Conservation (phyloP, 257 asterid genomes). For the Primulina eburnea region DNA sequence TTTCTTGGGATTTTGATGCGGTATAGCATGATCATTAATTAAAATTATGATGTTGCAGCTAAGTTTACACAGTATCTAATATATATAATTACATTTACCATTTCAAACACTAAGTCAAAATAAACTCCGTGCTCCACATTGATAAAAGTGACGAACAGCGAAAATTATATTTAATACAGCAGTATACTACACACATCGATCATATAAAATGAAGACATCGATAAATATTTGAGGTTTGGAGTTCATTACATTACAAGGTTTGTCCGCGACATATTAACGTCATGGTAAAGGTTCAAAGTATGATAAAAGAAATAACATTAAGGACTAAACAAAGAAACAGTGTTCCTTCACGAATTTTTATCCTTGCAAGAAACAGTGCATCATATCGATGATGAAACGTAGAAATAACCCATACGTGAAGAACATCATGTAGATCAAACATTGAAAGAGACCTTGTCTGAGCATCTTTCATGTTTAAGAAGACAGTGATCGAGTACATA, state of each 20-base stretch:
- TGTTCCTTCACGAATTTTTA: background rate
- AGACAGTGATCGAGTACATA: background rate
- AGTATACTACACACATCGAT: too few species aligned
- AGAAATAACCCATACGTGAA: too few species aligned
- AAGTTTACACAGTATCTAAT: background rate
- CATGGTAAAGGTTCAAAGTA: background rate
- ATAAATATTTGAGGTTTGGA: too few species aligned
- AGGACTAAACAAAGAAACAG: background rate
- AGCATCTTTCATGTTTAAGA: constrained; percentile 10
- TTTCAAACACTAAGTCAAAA: background rate
- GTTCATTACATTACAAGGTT: too few species aligned
- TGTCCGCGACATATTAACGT: background rate
- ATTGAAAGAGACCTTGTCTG: background rate
- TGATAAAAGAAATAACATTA: too few species aligned
- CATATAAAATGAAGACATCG: too few species aligned
- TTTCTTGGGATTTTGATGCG: constrained; percentile 44
- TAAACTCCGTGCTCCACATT: background rate
- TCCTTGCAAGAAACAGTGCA: background rate
- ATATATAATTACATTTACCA: background rate
- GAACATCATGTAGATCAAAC: constrained; percentile 20
- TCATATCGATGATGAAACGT: background rate
- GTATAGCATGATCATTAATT: constrained; percentile 43
- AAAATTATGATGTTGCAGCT: constrained; percentile 15
- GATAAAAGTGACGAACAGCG: background rate
- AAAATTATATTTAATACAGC: too few species aligned